These are phyloP conservation scores for Cinchona pubescens DNA, from an alignment of 257 asterid genomes.

Conservation along the genomic window DNA sequence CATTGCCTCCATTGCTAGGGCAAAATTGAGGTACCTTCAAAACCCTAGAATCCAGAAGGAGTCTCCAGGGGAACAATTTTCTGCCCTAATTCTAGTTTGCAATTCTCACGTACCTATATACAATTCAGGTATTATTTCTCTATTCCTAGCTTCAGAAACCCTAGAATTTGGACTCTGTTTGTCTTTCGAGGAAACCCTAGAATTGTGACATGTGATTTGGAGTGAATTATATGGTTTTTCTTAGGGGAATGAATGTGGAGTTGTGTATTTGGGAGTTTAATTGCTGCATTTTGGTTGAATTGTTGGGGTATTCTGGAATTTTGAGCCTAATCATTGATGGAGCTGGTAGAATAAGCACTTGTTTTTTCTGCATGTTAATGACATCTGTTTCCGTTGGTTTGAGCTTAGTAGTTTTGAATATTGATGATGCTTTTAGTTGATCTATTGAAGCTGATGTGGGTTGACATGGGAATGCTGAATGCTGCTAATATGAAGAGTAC, in stretches of 20 bases:
- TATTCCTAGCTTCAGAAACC: constrained; percentile 20
- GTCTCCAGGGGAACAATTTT: constrained; percentile 22
- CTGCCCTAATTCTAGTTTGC: constrained; percentile 16
- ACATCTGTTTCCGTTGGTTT: constrained; percentile 21
- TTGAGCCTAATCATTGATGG: constrained; percentile 22
- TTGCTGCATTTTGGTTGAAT: constrained; percentile 47
- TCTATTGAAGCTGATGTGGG: constrained; percentile 18
- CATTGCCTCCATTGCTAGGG: constrained; percentile 38
- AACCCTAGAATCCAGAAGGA: constrained; percentile 45
- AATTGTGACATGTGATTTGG: background rate
- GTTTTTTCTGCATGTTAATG: constrained; percentile 25
- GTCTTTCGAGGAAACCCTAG: constrained; percentile 36
- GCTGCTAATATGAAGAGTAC: constrained; percentile 7
- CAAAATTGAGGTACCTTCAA: constrained; percentile 38
- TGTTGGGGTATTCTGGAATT: constrained; percentile 23
- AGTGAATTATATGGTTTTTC: constrained; percentile 5
- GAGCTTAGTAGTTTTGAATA: constrained; percentile 17
- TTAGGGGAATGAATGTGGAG: constrained; percentile 21
- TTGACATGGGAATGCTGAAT: constrained; percentile 21
- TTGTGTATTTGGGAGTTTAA: constrained; percentile 16
- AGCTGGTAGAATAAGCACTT: constrained; percentile 23
- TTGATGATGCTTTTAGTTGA: constrained; percentile 21
- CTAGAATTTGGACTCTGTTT: constrained; percentile 28
- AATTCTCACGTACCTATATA: constrained; percentile 18
- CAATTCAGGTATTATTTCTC: constrained; percentile 34